These are phyloP conservation scores for Tephrocybe sp. DNA, from an alignment of 768 basidiomycete genomes.

Conservation along the genomic window DNA sequence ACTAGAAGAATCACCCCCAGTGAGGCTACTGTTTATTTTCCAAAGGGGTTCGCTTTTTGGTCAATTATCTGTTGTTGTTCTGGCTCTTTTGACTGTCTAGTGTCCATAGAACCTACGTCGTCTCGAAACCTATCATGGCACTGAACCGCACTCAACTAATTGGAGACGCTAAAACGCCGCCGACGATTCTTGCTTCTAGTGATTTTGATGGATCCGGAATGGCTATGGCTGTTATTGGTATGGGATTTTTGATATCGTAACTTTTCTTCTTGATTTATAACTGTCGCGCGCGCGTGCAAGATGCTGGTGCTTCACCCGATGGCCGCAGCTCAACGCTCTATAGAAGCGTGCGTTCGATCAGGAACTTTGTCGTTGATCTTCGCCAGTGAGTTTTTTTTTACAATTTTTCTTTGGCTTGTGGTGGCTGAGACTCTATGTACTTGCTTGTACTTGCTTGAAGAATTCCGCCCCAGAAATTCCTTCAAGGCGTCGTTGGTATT, in stretches of 20 bases:
- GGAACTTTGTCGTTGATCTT: slow-evolving; percentile 75
- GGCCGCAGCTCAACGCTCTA: slow-evolving; percentile 39
- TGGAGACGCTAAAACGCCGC: slow-evolving; percentile 67
- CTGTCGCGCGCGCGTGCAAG: slow-evolving; percentile 36
- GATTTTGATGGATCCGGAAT: slow-evolving; percentile 63
- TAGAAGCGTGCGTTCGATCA: slow-evolving; percentile 66
- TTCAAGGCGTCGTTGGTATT: slow-evolving; percentile 65
- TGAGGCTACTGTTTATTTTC: slow-evolving; percentile 78
- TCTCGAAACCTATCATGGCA: slow-evolving; percentile 63
- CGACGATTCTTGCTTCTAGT: slow-evolving; percentile 63
- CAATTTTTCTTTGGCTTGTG: not conserved
- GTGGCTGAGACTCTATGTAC: no score
- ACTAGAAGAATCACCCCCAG: slow-evolving; percentile 59
- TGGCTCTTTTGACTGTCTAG: not conserved
- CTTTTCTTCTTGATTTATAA: no score
- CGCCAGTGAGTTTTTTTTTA: slow-evolving; percentile 28
- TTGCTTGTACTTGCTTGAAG: slow-evolving; percentile 24
- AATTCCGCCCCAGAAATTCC: slow-evolving; percentile 49
- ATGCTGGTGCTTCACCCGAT: slow-evolving; percentile 66
- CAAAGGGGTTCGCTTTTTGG: slow-evolving; percentile 49
- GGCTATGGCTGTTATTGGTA: slow-evolving; percentile 80
- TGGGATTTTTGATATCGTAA: no score
- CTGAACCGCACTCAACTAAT: slow-evolving; percentile 79
- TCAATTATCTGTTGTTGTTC: not conserved
- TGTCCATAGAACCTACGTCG: slow-evolving; percentile 63